Base-by-base conservation (phyloP, 345 rosid species). In the Salix viminalis region DNA sequence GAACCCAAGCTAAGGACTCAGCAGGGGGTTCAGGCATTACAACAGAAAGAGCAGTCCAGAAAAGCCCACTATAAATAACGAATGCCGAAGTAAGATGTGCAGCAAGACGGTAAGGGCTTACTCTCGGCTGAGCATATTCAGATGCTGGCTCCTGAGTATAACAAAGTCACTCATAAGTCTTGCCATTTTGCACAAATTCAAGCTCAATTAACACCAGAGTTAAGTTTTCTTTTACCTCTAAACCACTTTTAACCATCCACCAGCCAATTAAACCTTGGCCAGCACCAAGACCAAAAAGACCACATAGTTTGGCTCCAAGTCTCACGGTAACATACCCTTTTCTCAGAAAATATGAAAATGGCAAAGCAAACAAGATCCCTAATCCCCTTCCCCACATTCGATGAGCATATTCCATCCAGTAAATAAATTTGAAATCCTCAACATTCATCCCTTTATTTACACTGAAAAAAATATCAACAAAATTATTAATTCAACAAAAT, bases 211-310 rank as follows among this genome's bases (percentile, higher is more conserved):
- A 30, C 14, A 14, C 50, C 69, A 5, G 44, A 69, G 28, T 23
- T 18, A 21, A 67, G 77, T 46, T 67, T 37, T 61, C 65, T 75
- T 6, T 82, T 79, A 93, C 98, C 97, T 93, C 99, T 81, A 96
- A 79, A 74, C 99, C 99, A 80, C 99, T 96, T 84, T 92, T 96
- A 39, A 96, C 99, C 99, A 96, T 93, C 99, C 99, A 96, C 97
- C 98, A 96, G 79, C 98, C 98, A 79, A 96, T 92, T 73, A 93
- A 81, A 77, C 99, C 98, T 90, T 92, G 98, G 66, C 94, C 98
- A 83, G 97, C 97, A 84, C 98, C 99, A 78, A 96, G 99, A 46
- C 91, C 94, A 75, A 92, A 96, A 67, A 90, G 88, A 79, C 86
- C 87, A 77, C 93, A 91, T 75, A 96, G 94, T 82, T 89, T 77